Evolutionary conservation across 2,329 filamentous ascomycete species (phyloP).

Genomic region (Pseudogymnoascus pannorum): DNA sequence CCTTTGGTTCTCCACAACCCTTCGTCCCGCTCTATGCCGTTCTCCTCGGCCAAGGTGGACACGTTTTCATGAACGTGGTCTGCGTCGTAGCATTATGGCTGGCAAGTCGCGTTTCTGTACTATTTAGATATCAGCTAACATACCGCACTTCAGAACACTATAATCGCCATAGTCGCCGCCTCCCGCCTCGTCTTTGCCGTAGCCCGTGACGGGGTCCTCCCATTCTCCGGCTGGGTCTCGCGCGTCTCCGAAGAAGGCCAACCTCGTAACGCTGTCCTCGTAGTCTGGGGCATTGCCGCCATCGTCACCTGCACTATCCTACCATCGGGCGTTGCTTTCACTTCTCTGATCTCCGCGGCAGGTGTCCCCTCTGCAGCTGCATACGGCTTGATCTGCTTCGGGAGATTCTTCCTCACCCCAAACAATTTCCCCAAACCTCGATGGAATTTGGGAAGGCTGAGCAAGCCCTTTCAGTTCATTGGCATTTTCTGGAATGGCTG

Average conservation of each 20-base stretch:
- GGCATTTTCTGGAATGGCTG: constrained; percentile 42
- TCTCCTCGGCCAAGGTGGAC: constrained; percentile 47
- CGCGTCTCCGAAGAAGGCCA: constrained; percentile 46
- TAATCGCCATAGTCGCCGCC: constrained; percentile 50
- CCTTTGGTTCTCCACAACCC: constrained; percentile 47
- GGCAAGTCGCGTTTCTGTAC: constrained; percentile 30
- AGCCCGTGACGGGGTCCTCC: constrained; percentile 52
- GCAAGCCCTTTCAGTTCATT: constrained; percentile 41
- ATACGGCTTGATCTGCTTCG: constrained; percentile 44
- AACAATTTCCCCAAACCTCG: constrained; percentile 39
- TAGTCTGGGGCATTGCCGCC: constrained; percentile 48
- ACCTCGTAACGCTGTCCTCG: constrained; percentile 51
- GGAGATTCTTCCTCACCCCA: constrained; percentile 40
- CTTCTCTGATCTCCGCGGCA: constrained; percentile 45
- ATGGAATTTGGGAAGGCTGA: constrained; percentile 39
- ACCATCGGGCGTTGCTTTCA: constrained; percentile 46
- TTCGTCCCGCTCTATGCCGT: constrained; percentile 52
- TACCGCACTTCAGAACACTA: constrained; percentile 41
- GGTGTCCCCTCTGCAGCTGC: constrained; percentile 45
- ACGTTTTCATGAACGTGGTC: constrained; percentile 55
- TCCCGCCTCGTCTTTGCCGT: constrained; percentile 57
- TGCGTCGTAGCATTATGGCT: constrained; percentile 45
- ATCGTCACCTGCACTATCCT: constrained; percentile 52
- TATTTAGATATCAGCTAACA: constrained; percentile 14
- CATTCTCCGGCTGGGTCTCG: constrained; percentile 51